These are phyloP conservation scores for Ottelia alismoides DNA, from an alignment of 106 monocot genomes.

Conservation along the genomic window DNA sequence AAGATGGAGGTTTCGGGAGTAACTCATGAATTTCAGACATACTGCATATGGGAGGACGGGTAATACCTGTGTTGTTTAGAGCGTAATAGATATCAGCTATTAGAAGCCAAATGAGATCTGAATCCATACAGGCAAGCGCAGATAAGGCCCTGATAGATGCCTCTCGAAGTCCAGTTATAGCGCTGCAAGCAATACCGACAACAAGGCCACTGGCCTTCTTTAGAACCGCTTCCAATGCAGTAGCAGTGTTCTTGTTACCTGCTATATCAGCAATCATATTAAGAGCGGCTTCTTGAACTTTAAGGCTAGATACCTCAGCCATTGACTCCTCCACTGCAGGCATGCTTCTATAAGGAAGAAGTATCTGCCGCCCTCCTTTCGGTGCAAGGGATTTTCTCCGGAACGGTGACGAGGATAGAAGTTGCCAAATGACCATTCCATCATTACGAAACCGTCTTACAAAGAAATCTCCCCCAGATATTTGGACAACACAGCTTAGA, in stretches of 20 bases:
- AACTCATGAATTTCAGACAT: constrained; percentile 32
- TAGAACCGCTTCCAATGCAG: constrained; percentile 53
- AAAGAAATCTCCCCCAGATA: constrained; percentile 83
- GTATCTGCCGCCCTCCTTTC: constrained; percentile 25
- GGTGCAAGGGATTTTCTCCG: constrained; percentile 17
- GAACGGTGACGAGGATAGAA: constrained; percentile 46
- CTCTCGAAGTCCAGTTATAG: constrained; percentile 35
- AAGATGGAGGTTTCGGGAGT: constrained; percentile 44
- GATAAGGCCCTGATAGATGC: constrained; percentile 51
- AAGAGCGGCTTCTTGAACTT: constrained; percentile 59
- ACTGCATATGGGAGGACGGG: constrained; percentile 22
- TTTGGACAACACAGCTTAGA: constrained; percentile 33
- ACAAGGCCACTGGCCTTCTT: constrained; percentile 80
- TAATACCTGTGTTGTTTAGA: constrained; percentile 25
- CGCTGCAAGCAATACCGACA: constrained; percentile 73
- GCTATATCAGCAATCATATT: constrained; percentile 67
- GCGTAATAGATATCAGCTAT: constrained; percentile 73
- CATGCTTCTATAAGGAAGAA: constrained; percentile 56
- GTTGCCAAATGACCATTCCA: constrained; percentile 57
- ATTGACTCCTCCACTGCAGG: constrained; percentile 35
- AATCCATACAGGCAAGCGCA: constrained; percentile 59
- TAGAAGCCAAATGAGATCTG: constrained; percentile 87
- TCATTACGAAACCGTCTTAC: constrained; percentile 73
- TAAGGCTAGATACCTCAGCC: constrained; percentile 62
- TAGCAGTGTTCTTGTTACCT: constrained; percentile 38